Evolutionary conservation across 768 basidiomycete genomes (phyloP).

Genomic region (Boletus barrowsii): DNA sequence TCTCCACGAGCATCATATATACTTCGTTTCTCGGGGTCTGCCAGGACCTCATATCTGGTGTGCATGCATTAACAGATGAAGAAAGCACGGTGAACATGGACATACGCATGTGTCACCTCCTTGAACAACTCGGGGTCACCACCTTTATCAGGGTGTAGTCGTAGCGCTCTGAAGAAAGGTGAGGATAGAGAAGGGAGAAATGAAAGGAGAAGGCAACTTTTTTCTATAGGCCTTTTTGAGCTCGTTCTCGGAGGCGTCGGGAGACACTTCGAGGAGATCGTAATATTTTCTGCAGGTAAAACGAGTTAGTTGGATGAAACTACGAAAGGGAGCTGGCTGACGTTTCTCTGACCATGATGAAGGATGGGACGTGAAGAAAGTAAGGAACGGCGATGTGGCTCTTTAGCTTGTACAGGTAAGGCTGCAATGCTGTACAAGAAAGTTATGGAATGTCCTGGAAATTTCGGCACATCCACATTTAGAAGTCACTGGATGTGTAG

Average conservation of each 20-base stretch:
- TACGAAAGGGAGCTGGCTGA: conserved; percentile 19
- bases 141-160: conserved; percentile 90
- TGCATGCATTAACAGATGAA: background rate
- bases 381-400: conserved; percentile 11
- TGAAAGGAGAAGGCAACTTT: conserved; percentile 50
- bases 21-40: conserved; percentile 77
- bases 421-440: conserved; percentile 35
- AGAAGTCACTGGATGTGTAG: background rate
- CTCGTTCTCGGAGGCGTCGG: conserved; percentile 76
- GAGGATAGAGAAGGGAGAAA: conserved; percentile 1
- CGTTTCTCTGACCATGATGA: conserved; percentile 70
- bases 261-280: conserved; percentile 84
- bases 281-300: conserved; percentile 69
- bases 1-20: conserved; percentile 92
- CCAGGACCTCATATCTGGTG: conserved; percentile 87
- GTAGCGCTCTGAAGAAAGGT: conserved; percentile 58
- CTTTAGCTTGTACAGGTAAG: conserved; percentile 19
- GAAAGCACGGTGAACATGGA: conserved; percentile 14
- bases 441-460: conserved; percentile 34
- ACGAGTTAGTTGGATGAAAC: background rate
- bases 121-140: conserved; percentile 97
- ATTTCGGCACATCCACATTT: conserved; percentile 23
- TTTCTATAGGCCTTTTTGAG: conserved; percentile 96
- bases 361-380: conserved; percentile 11
- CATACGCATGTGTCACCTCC: conserved; percentile 93